These are phyloP conservation scores for Sorghum bicolor DNA, from an alignment of 176 grass and related monocot species.

Conservation along the genomic window DNA sequence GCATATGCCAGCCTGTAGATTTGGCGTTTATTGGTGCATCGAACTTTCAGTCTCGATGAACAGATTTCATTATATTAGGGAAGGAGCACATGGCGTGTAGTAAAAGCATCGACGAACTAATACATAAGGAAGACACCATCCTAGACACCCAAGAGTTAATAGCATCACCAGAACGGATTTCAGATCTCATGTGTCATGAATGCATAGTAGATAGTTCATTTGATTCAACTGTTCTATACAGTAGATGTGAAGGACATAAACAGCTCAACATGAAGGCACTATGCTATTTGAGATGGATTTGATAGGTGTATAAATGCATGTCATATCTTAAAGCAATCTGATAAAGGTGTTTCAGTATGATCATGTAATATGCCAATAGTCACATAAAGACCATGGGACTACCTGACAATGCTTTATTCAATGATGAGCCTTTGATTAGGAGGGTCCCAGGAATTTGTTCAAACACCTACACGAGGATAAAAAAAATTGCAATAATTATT, in stretches of 20 bases:
- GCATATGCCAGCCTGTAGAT: slow-evolving; percentile 11
- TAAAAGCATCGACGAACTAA: not conserved
- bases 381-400: slow-evolving; percentile 13
- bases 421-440: slow-evolving; percentile 62
- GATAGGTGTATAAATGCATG: not conserved
- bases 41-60: not conserved
- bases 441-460: slow-evolving; percentile 89
- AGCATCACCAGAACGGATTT: not conserved
- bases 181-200: not conserved
- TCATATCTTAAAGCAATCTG: slow-evolving; percentile 9
- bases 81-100: not conserved
- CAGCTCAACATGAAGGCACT: not conserved
- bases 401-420: slow-evolving; percentile 74
- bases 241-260: slow-evolving; percentile 3
- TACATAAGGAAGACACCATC: not conserved
- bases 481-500: not conserved
- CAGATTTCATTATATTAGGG: not conserved
- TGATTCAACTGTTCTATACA: not conserved
- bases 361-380: not conserved
- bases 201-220: not conserved
- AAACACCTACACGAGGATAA: slow-evolving; percentile 58
- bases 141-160: slow-evolving; percentile 8
- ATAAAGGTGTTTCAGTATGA: slow-evolving; percentile 8
- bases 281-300: not conserved
- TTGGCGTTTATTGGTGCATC: slow-evolving; percentile 1